Conservation (phyloP, 2,329 filamentous ascomycete species). For the Aspergillus hortae region DNA sequence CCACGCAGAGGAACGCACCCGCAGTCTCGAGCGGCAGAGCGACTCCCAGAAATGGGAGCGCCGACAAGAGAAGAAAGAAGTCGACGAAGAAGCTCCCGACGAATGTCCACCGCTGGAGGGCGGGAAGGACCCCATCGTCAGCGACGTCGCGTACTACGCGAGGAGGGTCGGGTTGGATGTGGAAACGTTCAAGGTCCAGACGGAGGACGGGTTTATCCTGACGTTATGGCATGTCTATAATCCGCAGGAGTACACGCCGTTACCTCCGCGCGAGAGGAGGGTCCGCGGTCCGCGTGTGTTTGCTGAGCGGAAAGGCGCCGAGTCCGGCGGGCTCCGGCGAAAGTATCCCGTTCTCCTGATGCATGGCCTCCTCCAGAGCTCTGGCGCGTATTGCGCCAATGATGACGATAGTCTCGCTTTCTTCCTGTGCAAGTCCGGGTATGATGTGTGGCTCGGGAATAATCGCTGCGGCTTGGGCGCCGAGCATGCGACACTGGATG, state of each 20-base stretch:
- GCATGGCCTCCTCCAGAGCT: slow-evolving; percentile 82
- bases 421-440: slow-evolving; percentile 85
- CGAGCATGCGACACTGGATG: slow-evolving; percentile 66
- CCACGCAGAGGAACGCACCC: slow-evolving; percentile 65
- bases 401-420: slow-evolving; percentile 89
- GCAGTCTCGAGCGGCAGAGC: slow-evolving; percentile 55
- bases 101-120: slow-evolving; percentile 75
- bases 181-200: slow-evolving; percentile 79
- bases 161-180: slow-evolving; percentile 81
- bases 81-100: slow-evolving; percentile 35
- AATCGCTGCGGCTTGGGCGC: slow-evolving; percentile 85
- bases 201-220: slow-evolving; percentile 90
- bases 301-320: slow-evolving; percentile 32
- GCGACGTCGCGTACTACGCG: slow-evolving; percentile 82
- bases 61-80: slow-evolving; percentile 36
- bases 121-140: slow-evolving; percentile 71
- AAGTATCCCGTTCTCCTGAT: slow-evolving; percentile 79
- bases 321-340: slow-evolving; percentile 23
- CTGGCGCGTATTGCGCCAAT: slow-evolving; percentile 84
- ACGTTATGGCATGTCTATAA: slow-evolving; percentile 87
- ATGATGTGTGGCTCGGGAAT: slow-evolving; percentile 94
- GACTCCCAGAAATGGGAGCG: slow-evolving; percentile 62
- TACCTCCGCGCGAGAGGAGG: slow-evolving; percentile 42
- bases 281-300: slow-evolving; percentile 63
- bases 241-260: slow-evolving; percentile 65